A percentile compares a stretch with the other conserved stretches of the same genome.
Evolutionary conservation across 208 protist species (phyloP).

Genomic region (Lotmaria passim): DNA sequence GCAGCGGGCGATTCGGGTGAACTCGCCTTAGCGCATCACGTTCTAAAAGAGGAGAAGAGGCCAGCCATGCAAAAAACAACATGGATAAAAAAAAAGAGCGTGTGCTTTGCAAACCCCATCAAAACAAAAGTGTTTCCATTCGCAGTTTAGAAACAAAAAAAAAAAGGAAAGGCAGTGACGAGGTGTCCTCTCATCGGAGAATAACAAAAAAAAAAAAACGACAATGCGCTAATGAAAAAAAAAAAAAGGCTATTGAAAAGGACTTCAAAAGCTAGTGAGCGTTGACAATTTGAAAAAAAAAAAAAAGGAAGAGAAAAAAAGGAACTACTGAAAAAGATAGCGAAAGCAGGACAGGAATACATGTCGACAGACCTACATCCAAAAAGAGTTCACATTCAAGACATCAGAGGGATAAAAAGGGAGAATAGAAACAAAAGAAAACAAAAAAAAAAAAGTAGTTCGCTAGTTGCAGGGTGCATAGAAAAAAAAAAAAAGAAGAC

Average conservation of each 20-base stretch:
- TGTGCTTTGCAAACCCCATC: neutral
- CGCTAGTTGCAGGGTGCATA: neutral
- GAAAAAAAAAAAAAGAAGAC: neutral
- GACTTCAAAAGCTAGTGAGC: conserved; percentile 10
- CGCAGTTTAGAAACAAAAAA: neutral
- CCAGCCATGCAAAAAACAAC: no score
- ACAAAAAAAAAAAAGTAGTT: neutral
- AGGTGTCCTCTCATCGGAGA: no score
- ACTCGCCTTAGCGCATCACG: no score
- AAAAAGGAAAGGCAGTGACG: no score
- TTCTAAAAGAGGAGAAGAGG: no score
- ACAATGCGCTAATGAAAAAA: conserved; percentile 3
- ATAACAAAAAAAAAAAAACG: conserved; percentile 3
- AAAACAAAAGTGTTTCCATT: no score
- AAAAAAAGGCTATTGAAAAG: neutral
- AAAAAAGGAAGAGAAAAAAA: conserved; percentile 13
- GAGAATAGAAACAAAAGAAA: neutral
- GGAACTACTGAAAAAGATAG: neutral
- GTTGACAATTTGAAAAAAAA: conserved; percentile 17
- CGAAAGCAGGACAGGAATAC: neutral
- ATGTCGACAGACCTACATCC: neutral
- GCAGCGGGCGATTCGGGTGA: no score
- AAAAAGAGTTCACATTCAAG: neutral
- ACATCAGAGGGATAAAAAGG: neutral
- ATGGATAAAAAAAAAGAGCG: neutral